phyloP scores from a whole-genome alignment of 306 rosid species.

The Sophora flavescens region DNA sequence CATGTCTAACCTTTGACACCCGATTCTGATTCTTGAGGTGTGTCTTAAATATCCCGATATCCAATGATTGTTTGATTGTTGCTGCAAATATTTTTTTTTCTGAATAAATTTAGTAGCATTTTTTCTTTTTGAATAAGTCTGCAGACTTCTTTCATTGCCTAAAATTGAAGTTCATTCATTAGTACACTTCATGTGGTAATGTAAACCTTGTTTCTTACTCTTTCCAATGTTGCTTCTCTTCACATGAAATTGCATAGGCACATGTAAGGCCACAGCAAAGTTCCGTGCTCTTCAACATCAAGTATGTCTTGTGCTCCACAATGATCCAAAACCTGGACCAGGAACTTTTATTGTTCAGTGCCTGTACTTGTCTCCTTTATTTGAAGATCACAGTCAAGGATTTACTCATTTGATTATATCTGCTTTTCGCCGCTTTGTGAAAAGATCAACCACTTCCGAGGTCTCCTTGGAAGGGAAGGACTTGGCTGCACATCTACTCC shows the following conservation, averaged over 20 bases:
- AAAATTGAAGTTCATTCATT: conserved; percentile 36
- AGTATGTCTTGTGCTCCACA: conserved; percentile 75
- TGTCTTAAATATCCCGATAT: neutral
- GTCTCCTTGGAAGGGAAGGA: conserved; percentile 64
- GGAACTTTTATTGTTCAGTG: conserved; percentile 81
- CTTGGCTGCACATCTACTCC: conserved; percentile 72
- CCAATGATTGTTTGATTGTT: conserved; percentile 5
- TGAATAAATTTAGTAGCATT: neutral
- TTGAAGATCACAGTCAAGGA: conserved; percentile 73
- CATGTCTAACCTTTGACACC: neutral
- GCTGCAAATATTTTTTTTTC: neutral
- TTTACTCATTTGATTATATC: conserved; percentile 90
- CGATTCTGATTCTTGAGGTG: neutral
- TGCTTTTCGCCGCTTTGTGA: conserved; percentile 70
- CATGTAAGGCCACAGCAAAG: conserved; percentile 84
- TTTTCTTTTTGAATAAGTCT: too few species aligned
- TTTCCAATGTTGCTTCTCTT: conserved; percentile 48
- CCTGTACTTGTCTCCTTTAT: conserved; percentile 75
- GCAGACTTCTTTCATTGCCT: neutral
- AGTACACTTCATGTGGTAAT: conserved; percentile 21
- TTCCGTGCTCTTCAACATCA: conserved; percentile 92
- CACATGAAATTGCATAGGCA: conserved; percentile 65
- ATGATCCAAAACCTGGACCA: conserved; percentile 89
- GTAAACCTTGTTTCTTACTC: conserved; percentile 37
- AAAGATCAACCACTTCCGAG: conserved; percentile 51